Evolutionary conservation across 306 rosid species (phyloP).

Genomic region (Cucumis melo): DNA sequence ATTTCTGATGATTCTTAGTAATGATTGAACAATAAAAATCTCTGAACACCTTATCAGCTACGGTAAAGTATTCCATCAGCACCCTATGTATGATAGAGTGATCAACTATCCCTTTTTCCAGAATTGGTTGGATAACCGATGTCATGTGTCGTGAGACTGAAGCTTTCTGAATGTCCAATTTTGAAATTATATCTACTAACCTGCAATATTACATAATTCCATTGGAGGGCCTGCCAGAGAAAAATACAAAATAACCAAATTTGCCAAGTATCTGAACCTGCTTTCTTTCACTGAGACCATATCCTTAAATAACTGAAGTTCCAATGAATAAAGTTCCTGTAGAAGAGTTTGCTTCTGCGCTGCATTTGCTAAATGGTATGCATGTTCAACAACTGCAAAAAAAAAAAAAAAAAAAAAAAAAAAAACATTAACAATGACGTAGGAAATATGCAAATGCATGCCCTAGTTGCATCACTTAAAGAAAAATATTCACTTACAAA

Average conservation of each 20-base stretch:
- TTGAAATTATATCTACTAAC: slow-evolving; percentile 58
- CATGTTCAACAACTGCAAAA: slow-evolving; percentile 68
- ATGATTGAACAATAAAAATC: not conserved
- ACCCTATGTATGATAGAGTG: slow-evolving; percentile 80
- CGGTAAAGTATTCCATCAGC: slow-evolving; percentile 60
- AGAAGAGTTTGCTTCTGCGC: slow-evolving; percentile 75
- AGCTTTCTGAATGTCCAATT: slow-evolving; percentile 59
- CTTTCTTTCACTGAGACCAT: slow-evolving; percentile 55
- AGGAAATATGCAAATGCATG: not conserved
- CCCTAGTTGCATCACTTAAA: not conserved
- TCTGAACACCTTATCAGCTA: slow-evolving; percentile 64
- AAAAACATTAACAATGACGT: not conserved
- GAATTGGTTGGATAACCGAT: slow-evolving; percentile 70
- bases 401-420: not conserved
- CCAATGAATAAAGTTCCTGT: slow-evolving; percentile 62
- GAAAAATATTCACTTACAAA: not conserved
- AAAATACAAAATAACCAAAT: not conserved
- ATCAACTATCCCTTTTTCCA: slow-evolving; percentile 94
- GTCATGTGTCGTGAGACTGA: slow-evolving; percentile 74
- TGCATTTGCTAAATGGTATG: slow-evolving; percentile 62
- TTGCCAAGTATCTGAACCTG: slow-evolving; percentile 36
- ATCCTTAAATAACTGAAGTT: slow-evolving; percentile 77
- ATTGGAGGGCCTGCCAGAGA: not conserved
- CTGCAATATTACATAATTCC: slow-evolving; percentile 27
- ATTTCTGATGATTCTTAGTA: not conserved